A percentile compares a stretch with the other conserved stretches of the same genome.
Conservation (phyloP, 805 yeast genomes). For the Candida anglica region DNA sequence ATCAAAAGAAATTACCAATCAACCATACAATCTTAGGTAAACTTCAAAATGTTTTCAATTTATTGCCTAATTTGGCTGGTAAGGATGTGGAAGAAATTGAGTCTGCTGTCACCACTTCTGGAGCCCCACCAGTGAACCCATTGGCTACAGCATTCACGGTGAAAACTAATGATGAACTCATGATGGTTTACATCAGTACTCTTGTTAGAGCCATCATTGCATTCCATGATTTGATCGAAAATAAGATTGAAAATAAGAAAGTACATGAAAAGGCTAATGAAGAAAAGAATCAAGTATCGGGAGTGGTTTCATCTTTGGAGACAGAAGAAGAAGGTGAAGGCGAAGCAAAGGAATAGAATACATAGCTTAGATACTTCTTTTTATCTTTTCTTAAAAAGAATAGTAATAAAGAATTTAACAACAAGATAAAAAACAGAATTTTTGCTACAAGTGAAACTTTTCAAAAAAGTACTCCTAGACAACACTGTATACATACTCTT, state of each 20-base stretch:
- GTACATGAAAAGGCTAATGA: constrained; percentile 23
- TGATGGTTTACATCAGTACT: constrained; percentile 87
- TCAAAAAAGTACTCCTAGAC: too few relatives aligned
- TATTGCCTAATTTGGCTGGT: constrained; percentile 71
- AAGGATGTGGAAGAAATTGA: constrained; percentile 13
- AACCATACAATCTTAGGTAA: constrained; percentile 89
- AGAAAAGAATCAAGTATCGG: constrained; percentile 25
- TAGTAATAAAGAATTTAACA: too few relatives aligned
- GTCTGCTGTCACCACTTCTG: constrained; percentile 8
- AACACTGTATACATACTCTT: too few relatives aligned
- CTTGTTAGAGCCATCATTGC: constrained; percentile 93
- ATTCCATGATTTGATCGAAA: constrained; percentile 94
- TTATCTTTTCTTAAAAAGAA: too few relatives aligned
- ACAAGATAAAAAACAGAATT: too few relatives aligned
- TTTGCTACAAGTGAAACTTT: too few relatives aligned
- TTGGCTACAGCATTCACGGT: constrained; percentile 79
- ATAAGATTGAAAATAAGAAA: constrained; percentile 80
- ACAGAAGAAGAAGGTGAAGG: background rate
- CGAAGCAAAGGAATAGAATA: background rate
- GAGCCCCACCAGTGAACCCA: constrained; percentile 33
- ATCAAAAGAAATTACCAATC: constrained; percentile 69
- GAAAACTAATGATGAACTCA: constrained; percentile 93
- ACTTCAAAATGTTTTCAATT: constrained; percentile 90
- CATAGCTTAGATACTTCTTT: too few relatives aligned
- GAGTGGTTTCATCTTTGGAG: background rate